Evolutionary conservation across 805 yeast genomes (phyloP).

Genomic region (Pichia insulana): DNA sequence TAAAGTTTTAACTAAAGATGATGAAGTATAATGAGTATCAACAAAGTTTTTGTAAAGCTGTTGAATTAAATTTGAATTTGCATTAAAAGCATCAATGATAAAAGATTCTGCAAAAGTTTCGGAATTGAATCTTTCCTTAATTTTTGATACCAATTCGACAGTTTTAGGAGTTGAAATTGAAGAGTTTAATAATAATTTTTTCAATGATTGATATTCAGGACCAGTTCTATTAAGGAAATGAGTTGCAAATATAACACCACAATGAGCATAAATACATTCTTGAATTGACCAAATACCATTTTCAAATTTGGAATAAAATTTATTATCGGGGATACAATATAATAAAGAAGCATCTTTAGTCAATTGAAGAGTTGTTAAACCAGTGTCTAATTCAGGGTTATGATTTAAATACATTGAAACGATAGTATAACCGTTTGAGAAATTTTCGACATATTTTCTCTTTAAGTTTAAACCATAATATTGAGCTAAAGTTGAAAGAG

Average conservation of each 20-base stretch:
- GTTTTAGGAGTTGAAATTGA: conserved; percentile 48
- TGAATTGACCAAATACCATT: conserved; percentile 78
- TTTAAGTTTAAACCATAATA: conserved; percentile 80
- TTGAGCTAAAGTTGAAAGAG: conserved; percentile 76
- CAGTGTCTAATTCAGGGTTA: conserved; percentile 37
- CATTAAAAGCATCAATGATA: conserved; percentile 66
- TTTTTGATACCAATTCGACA: conserved; percentile 65
- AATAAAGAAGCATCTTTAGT: conserved; percentile 89
- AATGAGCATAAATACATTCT: conserved; percentile 90
- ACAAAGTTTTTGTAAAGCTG: conserved; percentile 88
- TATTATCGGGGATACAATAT: conserved; percentile 83
- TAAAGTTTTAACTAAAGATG: conserved; percentile 64
- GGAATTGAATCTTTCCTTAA: conserved; percentile 83
- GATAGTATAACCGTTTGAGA: conserved; percentile 78
- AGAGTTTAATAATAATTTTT: conserved; percentile 48
- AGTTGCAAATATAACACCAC: conserved; percentile 84
- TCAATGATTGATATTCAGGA: conserved; percentile 70
- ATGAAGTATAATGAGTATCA: conserved; percentile 74
- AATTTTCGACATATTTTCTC: conserved; percentile 90
- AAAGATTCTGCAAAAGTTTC: conserved; percentile 87
- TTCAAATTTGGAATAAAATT: conserved; percentile 67
- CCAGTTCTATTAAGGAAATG: conserved; percentile 94
- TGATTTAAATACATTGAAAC: conserved; percentile 80
- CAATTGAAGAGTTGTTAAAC: conserved; percentile 72
- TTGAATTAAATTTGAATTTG: conserved; percentile 63